These are phyloP conservation scores for Myxozyma sirexii DNA, from an alignment of 805 yeast genomes.

Conservation along the genomic window DNA sequence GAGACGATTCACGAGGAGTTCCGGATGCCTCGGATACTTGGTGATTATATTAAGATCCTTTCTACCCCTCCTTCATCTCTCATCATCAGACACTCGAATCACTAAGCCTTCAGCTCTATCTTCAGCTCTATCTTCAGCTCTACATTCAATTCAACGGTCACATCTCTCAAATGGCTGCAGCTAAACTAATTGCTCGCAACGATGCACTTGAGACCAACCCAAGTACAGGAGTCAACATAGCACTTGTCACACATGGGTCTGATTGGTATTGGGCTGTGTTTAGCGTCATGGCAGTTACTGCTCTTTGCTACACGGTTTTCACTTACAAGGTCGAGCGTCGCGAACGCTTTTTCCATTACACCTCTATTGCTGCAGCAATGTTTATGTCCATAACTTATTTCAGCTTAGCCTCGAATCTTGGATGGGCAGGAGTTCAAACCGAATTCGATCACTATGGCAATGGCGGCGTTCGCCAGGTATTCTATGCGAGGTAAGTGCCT, in stretches of 20 bases:
- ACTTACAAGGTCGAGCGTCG: slow-evolving; percentile 39
- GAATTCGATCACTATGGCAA: slow-evolving; percentile 55
- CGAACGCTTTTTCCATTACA: slow-evolving; percentile 45
- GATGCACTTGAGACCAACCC: slow-evolving; percentile 47
- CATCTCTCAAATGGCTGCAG: slow-evolving; percentile 7
- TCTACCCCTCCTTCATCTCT: too few relatives aligned
- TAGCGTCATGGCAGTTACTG: slow-evolving; percentile 49
- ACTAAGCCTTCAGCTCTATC: neutral
- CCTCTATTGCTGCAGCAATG: slow-evolving; percentile 49
- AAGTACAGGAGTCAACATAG: slow-evolving; percentile 49
- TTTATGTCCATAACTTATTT: slow-evolving; percentile 54
- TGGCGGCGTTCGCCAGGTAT: slow-evolving; percentile 52
- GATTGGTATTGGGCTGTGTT: slow-evolving; percentile 71
- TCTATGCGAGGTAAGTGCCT: slow-evolving; percentile 47
- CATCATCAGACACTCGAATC: neutral
- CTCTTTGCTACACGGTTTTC: slow-evolving; percentile 41
- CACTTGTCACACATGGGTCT: slow-evolving; percentile 60
- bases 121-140: neutral
- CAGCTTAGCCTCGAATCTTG: slow-evolving; percentile 61
- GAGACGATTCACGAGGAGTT: too few relatives aligned
- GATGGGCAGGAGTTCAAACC: slow-evolving; percentile 52
- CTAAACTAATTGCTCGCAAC: slow-evolving; percentile 9
- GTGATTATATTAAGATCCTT: too few relatives aligned
- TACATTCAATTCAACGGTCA: neutral
- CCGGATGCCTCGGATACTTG: too few relatives aligned